phyloP scores from a whole-genome alignment of 345 rosid species.

The Acer negundo region DNA sequence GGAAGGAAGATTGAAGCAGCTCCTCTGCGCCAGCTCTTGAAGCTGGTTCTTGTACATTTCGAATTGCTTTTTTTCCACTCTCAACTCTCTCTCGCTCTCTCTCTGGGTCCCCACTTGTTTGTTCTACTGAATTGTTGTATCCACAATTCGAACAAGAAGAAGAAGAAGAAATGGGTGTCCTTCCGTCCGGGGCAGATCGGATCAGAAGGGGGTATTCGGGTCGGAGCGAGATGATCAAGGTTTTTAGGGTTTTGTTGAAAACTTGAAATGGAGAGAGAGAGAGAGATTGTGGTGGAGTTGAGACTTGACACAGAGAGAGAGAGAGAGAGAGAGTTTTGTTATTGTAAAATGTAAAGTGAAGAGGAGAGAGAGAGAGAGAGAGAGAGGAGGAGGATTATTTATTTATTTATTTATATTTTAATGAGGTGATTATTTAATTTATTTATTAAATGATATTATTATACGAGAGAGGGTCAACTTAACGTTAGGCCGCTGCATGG shows the following conservation, averaged over 20 bases:
- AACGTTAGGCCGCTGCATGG: constrained; percentile 82
- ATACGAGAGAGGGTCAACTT: constrained; percentile 54
- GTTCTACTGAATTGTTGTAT: background rate
- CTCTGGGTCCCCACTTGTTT: too few species aligned
- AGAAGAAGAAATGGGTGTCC: constrained; percentile 16
- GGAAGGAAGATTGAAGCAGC: constrained; percentile 96
- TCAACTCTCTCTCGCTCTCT: background rate
- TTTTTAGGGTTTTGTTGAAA: constrained; percentile 28
- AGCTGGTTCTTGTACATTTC: constrained; percentile 99
- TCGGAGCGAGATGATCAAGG: constrained; percentile 27
- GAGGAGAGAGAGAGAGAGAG: background rate
- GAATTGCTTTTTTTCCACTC: background rate
- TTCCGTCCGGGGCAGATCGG: constrained; percentile 20
- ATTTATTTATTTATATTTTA: constrained; percentile 12
- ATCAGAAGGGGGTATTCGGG: background rate
- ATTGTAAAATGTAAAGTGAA: background rate
- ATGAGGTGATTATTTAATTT: constrained; percentile 24
- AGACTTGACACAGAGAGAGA: background rate
- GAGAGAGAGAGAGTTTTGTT: background rate
- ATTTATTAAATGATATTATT: constrained; percentile 27
- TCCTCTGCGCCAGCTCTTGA: constrained; percentile 99
- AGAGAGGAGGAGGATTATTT: background rate
- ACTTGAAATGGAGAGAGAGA: background rate
- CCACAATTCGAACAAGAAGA: background rate
- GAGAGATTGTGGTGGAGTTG: background rate